Evolutionary conservation across 2,329 filamentous ascomycete genomes (phyloP), one percentile per base, ranked within the genome.

Genomic region (Grosmannia serpens): DNA sequence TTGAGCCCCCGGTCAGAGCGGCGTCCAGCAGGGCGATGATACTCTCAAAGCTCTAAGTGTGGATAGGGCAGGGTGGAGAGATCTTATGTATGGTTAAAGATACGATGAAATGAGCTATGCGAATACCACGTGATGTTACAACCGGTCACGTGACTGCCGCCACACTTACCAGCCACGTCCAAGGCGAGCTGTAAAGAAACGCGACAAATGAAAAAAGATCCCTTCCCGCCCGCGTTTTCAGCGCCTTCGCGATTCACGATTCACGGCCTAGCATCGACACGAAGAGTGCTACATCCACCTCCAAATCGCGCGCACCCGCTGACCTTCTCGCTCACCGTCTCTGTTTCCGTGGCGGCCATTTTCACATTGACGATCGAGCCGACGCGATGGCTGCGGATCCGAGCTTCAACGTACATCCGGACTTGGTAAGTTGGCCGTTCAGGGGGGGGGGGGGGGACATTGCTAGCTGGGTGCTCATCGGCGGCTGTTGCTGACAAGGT

Each of bases 371-470:
- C 46, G 15, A 27, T 33, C 38, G n/a, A n/a, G 31, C 55, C 22
- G 51, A 10, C 60, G 59, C 58, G 26, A 67, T 64, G 62, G 66
- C 66, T 54, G 63, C 62, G 24, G 70, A 71, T 55, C 70, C 70
- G 50, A 71, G 69, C 63, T 66, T 69, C 56, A 70, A 68, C 54
- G 67, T 71, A 55, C 66, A 70, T 58, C 64, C 64, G 65, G 67
- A 69, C 58, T 58, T 70, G 66, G 68, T 70, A 60, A 26, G 68
- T 61, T 47, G 13, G 9, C 22, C 26, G 15, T 17, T 33, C 31
- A 31, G 41, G 44, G n/a, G 26, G 22, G 7, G 41, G 26, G 41
- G 44, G n/a, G 26, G 22, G 7, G 41, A 44, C 22, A n/a, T n/a
- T 7, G 8, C 8, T 44, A 22, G 38, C 41, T 22, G 20, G 8